Evolutionary conservation across 2,329 filamentous ascomycete genomes (phyloP).

Genomic region (Diplodia seriata): DNA sequence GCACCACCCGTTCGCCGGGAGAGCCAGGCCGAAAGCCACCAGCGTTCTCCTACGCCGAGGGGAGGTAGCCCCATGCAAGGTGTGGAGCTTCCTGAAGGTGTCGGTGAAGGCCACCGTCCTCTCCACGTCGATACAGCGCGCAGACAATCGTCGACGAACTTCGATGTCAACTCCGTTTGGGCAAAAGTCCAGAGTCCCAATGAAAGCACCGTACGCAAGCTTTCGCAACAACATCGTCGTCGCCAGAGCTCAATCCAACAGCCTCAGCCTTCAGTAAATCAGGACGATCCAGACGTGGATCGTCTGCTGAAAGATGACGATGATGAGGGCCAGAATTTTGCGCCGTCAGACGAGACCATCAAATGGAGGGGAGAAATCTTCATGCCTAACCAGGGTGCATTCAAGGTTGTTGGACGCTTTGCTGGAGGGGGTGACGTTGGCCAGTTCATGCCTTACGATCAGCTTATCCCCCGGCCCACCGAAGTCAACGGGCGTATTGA

Average conservation of each 20-base stretch:
- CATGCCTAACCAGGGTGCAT: conserved; percentile 75
- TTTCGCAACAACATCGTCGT: conserved; percentile 47
- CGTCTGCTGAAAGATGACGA: conserved; percentile 83
- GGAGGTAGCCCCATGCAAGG: conserved; percentile 35
- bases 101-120: conserved; percentile 38
- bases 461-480: conserved; percentile 73
- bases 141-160: conserved; percentile 67
- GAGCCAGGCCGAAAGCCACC: conserved; percentile 38
- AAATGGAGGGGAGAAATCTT: conserved; percentile 51
- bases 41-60: conserved; percentile 35
- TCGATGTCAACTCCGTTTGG: conserved; percentile 87
- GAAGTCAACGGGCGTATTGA: conserved; percentile 81
- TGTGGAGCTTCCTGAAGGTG: conserved; percentile 47
- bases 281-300: conserved; percentile 86
- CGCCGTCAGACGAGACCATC: conserved; percentile 75
- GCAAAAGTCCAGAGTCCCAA: conserved; percentile 80
- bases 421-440: conserved; percentile 83
- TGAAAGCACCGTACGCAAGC: conserved; percentile 49
- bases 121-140: conserved; percentile 49
- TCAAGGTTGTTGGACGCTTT: conserved; percentile 78
- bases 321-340: conserved; percentile 80
- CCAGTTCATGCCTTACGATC: conserved; percentile 71
- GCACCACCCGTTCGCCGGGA: conserved; percentile 49
- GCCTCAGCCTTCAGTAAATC: conserved; percentile 42
- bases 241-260: conserved; percentile 52